Conservation (phyloP, 1,284 basidiomycete genomes). For the Phellinidium pouzarii region DNA sequence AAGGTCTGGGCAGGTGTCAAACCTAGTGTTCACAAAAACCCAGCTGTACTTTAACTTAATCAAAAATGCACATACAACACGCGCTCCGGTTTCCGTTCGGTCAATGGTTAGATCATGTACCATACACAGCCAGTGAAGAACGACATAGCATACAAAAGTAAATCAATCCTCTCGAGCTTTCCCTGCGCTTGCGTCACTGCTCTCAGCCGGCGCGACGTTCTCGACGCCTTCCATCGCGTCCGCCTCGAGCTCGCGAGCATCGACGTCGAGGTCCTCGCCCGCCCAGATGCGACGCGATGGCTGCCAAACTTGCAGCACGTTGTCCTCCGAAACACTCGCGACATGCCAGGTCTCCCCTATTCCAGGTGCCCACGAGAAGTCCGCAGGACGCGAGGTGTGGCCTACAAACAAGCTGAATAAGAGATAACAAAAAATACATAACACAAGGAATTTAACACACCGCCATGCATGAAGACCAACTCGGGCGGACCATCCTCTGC, state of each 20-base stretch:
- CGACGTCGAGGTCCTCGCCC: conserved; percentile 70
- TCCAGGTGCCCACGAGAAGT: conserved; percentile 82
- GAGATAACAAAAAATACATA: conserved; percentile 4
- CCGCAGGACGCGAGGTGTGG: conserved; percentile 74
- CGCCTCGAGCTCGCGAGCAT: conserved; percentile 70
- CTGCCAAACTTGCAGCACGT: conserved; percentile 84
- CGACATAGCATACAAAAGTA: background rate
- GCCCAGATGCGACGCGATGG: conserved; percentile 85
- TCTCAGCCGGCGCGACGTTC: conserved; percentile 24
- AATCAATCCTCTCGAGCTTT: conserved; percentile 3
- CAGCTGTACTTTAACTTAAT: background rate
- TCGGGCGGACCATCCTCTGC: conserved; percentile 97
- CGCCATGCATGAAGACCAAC: conserved; percentile 88
- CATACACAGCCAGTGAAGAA: background rate
- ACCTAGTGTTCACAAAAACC: background rate
- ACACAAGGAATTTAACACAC: conserved; percentile 31
- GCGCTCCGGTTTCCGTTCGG: background rate
- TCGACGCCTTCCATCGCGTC: conserved; percentile 75
- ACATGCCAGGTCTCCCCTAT: conserved; percentile 71
- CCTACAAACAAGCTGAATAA: conserved; percentile 34
- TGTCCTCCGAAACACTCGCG: conserved; percentile 77
- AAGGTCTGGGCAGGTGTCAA: background rate
- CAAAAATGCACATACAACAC: background rate
- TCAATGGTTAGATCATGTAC: background rate
- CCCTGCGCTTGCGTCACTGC: background rate